These are phyloP conservation scores for Paradendryphiella salina DNA, from an alignment of 2,329 filamentous ascomycete species.

Conservation along the genomic window DNA sequence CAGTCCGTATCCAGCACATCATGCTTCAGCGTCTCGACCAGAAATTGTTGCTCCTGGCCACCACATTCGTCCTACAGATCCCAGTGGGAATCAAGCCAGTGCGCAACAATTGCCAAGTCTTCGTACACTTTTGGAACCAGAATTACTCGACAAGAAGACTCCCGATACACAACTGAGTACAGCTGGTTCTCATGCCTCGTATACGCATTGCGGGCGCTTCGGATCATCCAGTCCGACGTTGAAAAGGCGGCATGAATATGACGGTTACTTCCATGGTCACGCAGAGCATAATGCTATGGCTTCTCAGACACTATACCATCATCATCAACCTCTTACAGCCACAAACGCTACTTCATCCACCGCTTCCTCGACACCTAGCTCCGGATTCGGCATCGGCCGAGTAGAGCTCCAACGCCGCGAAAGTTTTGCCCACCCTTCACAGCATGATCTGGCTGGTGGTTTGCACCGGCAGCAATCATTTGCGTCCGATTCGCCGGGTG, in stretches of 20 bases:
- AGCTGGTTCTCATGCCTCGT: conserved; percentile 22
- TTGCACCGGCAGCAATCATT: conserved; percentile 32
- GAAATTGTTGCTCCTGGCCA: conserved; percentile 32
- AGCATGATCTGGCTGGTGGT: conserved; percentile 27
- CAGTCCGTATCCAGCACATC: conserved; percentile 34
- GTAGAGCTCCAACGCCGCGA: conserved; percentile 31
- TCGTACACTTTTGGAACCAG: conserved; percentile 44
- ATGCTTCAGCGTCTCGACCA: conserved; percentile 33
- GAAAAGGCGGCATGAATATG: conserved; percentile 44
- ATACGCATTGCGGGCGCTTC: conserved; percentile 30
- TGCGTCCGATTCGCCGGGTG: conserved; percentile 27
- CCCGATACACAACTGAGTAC: conserved; percentile 31
- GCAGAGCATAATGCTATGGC: conserved; percentile 34
- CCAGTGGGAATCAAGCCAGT: conserved; percentile 32
- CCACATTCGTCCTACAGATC: conserved; percentile 32
- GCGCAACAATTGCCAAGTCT: conserved; percentile 45
- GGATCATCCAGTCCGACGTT: conserved; percentile 41
- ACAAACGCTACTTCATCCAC: conserved; percentile 28
- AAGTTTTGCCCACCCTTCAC: conserved; percentile 27
- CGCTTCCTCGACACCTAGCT: conserved; percentile 29
- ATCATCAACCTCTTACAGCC: conserved; percentile 30
- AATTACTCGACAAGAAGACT: conserved; percentile 41
- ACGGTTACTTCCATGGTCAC: conserved; percentile 34
- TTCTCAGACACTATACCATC: conserved; percentile 35
- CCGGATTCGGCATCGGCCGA: conserved; percentile 25